phyloP scores from a whole-genome alignment of 1,284 basidiomycete species.

The Volvariella surrecta region DNA sequence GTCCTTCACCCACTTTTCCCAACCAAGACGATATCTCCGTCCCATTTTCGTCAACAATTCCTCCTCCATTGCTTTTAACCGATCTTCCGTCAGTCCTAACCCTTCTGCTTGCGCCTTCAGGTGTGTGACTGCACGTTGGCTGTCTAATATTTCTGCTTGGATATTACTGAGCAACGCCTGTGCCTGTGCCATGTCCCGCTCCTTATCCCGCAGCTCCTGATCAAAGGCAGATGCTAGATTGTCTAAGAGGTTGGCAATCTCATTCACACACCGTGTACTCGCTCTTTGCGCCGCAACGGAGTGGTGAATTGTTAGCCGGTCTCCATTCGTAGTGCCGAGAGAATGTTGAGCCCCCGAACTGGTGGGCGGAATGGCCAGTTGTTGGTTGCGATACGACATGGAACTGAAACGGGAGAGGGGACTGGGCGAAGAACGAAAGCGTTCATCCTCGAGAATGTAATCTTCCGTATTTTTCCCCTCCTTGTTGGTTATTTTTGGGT shows the following conservation, averaged over 20 bases:
- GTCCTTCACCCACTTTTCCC: conserved; percentile 86
- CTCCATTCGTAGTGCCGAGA: conserved; percentile 41
- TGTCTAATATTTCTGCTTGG: conserved; percentile 88
- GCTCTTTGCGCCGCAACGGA: conserved; percentile 86
- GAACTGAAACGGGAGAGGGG: conserved; percentile 54
- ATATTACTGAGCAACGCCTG: conserved; percentile 84
- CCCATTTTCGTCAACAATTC: conserved; percentile 73
- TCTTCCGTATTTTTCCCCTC: conserved; percentile 98
- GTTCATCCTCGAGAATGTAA: conserved; percentile 97
- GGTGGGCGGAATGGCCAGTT: conserved; percentile 42
- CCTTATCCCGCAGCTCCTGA: conserved; percentile 85
- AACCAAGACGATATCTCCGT: conserved; percentile 75
- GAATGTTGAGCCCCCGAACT: conserved; percentile 29
- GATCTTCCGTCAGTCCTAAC: conserved; percentile 53
- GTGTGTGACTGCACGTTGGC: conserved; percentile 66
- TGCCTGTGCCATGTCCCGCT: conserved; percentile 88
- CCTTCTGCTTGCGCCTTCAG: conserved; percentile 66
- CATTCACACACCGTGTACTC: conserved; percentile 76
- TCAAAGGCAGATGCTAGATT: conserved; percentile 91
- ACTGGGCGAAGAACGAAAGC: conserved; percentile 87
- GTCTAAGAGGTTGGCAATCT: conserved; percentile 84
- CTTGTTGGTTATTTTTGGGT: conserved; percentile 92
- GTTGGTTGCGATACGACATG: conserved; percentile 64
- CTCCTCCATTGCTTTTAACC: conserved; percentile 56
- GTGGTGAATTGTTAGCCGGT: conserved; percentile 72